These are phyloP conservation scores for Hyaloscypha bicolor DNA, from an alignment of 495 filamentous ascomycete genomes.

Conservation along the genomic window DNA sequence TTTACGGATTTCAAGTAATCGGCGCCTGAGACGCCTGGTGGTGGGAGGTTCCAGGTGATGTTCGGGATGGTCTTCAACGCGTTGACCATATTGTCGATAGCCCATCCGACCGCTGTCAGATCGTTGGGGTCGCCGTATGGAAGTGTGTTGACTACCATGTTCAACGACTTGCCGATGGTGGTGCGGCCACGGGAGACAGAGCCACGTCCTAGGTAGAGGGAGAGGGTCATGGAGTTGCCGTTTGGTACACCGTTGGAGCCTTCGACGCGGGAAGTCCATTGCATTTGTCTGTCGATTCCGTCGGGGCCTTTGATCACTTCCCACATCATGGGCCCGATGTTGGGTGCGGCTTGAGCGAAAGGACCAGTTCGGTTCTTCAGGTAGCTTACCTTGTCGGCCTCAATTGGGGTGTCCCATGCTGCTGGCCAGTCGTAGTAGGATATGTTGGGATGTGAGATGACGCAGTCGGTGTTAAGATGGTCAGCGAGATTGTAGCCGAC, in stretches of 20 bases:
- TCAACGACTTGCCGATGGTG: constrained; percentile 59
- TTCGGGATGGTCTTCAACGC: constrained; percentile 53
- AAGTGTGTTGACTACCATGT: constrained; percentile 30
- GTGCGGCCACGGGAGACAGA: constrained; percentile 62
- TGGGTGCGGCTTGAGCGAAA: constrained; percentile 69
- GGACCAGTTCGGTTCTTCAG: constrained; percentile 58
- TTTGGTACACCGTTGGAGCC: constrained; percentile 43
- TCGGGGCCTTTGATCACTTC: constrained; percentile 61
- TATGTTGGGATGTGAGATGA: constrained; percentile 56
- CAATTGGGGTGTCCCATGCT: constrained; percentile 38
- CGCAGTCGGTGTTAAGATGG: constrained; percentile 71
- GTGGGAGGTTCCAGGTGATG: constrained; percentile 57
- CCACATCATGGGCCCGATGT: constrained; percentile 65
- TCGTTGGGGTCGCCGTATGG: constrained; percentile 39
- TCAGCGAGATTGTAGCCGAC: constrained; percentile 76
- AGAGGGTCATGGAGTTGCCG: constrained; percentile 58
- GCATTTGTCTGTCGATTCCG: constrained; percentile 65
- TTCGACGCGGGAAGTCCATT: constrained; percentile 67
- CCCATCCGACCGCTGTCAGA: constrained; percentile 45
- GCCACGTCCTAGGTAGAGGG: constrained; percentile 67
- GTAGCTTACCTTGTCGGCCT: constrained; percentile 49
- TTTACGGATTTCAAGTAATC: constrained; percentile 52
- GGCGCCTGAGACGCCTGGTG: constrained; percentile 48
- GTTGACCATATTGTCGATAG: constrained; percentile 61
- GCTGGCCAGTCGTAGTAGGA: constrained; percentile 31